Base-by-base conservation (phyloP, 306 rosid species). In the Canavalia ensiformis region DNA sequence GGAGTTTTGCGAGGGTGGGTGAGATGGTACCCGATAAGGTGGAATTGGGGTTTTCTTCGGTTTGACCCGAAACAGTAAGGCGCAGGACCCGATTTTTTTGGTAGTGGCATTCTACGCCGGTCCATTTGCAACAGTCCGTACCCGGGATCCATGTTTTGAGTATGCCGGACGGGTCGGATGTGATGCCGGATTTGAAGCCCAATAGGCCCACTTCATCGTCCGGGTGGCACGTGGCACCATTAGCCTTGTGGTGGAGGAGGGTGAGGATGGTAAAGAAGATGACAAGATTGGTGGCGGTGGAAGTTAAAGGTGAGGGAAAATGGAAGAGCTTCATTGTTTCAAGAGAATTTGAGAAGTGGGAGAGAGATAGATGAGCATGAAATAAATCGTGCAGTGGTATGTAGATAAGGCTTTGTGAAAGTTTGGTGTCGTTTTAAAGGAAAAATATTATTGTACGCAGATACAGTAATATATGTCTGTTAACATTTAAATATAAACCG, bases 71-170 rank as follows among this genome's bases (percentile, higher is more conserved):
- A 10, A 92, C 12, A 0, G n/a, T 52, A 0, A 95, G 31, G 0
- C 34, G 52, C 1, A 80, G 74, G 80, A 95, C 97, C 47, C 97
- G 94, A 45, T 75, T 89, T 62, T 76, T 34, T 72, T 25, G 57
- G 1, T 9, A 51, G 3, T 50, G n/a, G 78, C 98, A 95, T 2
- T 0, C 25, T 0, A 89, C 55, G 0, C 97, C 97, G 0, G 25
- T 12, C 98, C 98, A 95, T 1, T 77, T 47, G 78, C 98, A 92
- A 76, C 98, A 95, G 73, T 91, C 87, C 0, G 90, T 86, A 35
- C 88, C 88, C 4, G 76, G 7, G 47, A 84, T 89, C 97, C 98
- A 95, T 2, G 94, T 67, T 41, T 62, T 46, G 4, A 92, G 82
- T 39, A 87, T 72, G 74, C 89, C 87, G 2, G 94, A 89, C 1